Evolutionary conservation across 345 rosid genomes (phyloP), one percentile per base, ranked within the genome.

Genomic region (Orychophragmus violaceus): DNA sequence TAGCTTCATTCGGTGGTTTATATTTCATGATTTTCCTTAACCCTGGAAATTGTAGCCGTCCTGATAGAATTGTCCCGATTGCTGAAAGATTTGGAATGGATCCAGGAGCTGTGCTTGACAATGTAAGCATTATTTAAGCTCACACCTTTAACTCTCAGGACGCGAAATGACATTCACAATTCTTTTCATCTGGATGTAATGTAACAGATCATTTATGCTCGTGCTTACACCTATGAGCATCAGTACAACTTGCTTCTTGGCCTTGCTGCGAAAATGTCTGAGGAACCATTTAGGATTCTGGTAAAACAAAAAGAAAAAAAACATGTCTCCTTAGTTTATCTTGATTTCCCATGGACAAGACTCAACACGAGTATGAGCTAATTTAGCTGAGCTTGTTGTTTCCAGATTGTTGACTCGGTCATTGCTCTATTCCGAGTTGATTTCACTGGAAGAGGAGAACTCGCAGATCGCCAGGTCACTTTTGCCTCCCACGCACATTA

Each of bases 11-110:
- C 30, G 5, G 41, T 16, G 45, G 5, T 30, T 30, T 28, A 44
- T 32, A 22, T 30, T 8, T 36, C 46, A 23, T 51, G 30, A 59
- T 61, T 75, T 67, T 71, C 75, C 76, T 80, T 72, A 66, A 82
- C 83, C 65, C 36, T 0, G 32, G 18, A 16, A 62, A 68, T 54
- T 81, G 69, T 74, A 87, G 97, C 74, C 97, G 90, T 3, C 96
- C 97, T 59, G 96, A 90, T 78, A 61, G 93, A 28, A 84, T 94
- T 68, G 84, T 90, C 44, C 88, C 90, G 13, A 84, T 94, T 70
- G 97, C 97, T 59, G 97, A 94, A 82, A 88, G 99, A 80, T 94
- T 94, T 81, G 95, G 97, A 77, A 88, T 90, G 99, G 96, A 93
- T 66, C 85, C 91, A 51, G 87, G 86, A 72, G 96, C 99, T 23